Base-by-base conservation (phyloP, 2,329 filamentous ascomycete species). In the Aphanoascus verrucosus region DNA sequence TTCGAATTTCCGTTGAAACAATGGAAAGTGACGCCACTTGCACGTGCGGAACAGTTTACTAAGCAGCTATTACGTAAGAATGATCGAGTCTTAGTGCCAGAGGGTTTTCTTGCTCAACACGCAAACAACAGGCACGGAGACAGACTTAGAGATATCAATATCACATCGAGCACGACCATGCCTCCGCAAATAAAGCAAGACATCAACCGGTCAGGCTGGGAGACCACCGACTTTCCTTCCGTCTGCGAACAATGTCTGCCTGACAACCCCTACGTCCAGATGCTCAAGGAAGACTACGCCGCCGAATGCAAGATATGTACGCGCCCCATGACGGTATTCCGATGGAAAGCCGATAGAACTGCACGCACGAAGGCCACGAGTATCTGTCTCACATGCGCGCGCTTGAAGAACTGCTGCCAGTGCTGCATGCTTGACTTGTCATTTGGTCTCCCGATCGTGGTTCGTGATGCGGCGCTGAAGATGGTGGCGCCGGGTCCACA, bases 371-470 rank as follows among this genome's bases (percentile, higher is more conserved):
- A 94, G 72, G 84, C 87, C 60, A 97, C 91, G 52, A 94, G 88
- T 63, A 94, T 97, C 64, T 98, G 93, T 70, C 77, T 98, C 20
- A 98, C 93, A 40, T 98, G 93, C 75, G 91, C 93, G 19, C 86
- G 93, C 43, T 78, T 97, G 60, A 98, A 98, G 73, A 98, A 98
- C 74, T 97, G 93, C 75, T 98, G 93, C 66, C 93, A 98, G 74
- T 91, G 85, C 72, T 98, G 93, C 75, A 97, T 97, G 88, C 84
- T 98, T 51, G 93, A 98, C 77, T 74, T 98, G 56, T 91, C 88
- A 11, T 98, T 97, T 65, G 94, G 93, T 20, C 77, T 98, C 28
- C 93, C 93, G 9, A 94, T 98, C 64, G 86, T 90, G 12, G 87
- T 98, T 55, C 83, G 93, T 65, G 93, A 98, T 75, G 93, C 93